These are phyloP conservation scores for Rutstroemia sp. DNA, from an alignment of 2,329 filamentous ascomycete genomes.

Conservation along the genomic window DNA sequence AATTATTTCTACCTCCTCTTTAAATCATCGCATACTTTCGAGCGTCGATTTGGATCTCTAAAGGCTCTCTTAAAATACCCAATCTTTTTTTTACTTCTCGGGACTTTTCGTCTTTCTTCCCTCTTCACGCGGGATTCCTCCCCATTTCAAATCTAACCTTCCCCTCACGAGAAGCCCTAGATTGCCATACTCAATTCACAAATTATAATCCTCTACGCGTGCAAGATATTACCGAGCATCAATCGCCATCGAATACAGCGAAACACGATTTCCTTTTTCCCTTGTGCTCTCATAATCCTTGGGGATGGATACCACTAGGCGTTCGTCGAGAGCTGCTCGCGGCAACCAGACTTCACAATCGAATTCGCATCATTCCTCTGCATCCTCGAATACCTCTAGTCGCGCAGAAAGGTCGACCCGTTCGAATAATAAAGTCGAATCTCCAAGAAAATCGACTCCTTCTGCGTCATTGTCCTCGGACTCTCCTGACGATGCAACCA, in stretches of 20 bases:
- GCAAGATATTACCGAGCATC: background rate
- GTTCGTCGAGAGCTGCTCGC: conserved; percentile 88
- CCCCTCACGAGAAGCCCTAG: conserved; percentile 6
- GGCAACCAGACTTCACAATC: conserved; percentile 61
- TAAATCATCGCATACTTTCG: conserved; percentile 3
- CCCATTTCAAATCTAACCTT: conserved; percentile 6
- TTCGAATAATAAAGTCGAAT: conserved; percentile 63
- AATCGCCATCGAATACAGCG: background rate
- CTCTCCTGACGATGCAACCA: conserved; percentile 51
- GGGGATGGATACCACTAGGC: conserved; percentile 56
- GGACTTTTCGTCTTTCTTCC: conserved; percentile 9
- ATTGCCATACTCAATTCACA: conserved; percentile 13
- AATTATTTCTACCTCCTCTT: background rate
- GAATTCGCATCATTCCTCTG: conserved; percentile 69
- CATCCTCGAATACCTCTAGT: conserved; percentile 68
- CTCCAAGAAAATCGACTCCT: conserved; percentile 68
- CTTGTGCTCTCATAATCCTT: conserved; percentile 10
- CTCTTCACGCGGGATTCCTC: conserved; percentile 6
- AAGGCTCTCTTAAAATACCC: background rate
- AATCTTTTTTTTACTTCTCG: background rate
- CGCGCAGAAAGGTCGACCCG: conserved; percentile 69
- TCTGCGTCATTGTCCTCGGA: conserved; percentile 67
- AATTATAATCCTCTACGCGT: background rate
- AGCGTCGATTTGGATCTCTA: background rate
- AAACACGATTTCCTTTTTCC: background rate